Conservation (phyloP, 108 stramenopile genomes). For the Fistulifera pelliculosa region DNA sequence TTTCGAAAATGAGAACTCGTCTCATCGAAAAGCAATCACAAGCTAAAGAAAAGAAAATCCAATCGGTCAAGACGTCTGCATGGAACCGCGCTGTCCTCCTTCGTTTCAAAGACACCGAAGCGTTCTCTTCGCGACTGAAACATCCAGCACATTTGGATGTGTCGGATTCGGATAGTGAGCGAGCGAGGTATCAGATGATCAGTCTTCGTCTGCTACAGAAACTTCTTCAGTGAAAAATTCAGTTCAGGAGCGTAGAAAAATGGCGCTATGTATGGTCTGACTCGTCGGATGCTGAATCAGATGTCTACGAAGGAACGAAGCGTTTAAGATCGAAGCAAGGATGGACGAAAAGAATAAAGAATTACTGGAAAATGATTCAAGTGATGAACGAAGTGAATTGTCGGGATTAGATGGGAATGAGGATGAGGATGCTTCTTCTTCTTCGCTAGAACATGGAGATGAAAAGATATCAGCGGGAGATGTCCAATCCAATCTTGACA, state of each 20-base stretch:
- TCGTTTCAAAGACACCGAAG: conserved; percentile 27
- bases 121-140: not conserved
- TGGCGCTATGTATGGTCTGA: too few species aligned
- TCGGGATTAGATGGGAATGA: not conserved
- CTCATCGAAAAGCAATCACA: conserved; percentile 10
- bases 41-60: conserved; percentile 3
- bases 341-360: not conserved
- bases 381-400: not conserved
- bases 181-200: conserved; percentile 15
- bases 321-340: conserved; percentile 8
- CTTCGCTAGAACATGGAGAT: not conserved
- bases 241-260: not conserved
- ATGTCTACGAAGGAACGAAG: conserved; percentile 5
- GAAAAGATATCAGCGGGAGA: conserved; percentile 31
- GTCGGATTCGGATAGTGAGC: not conserved
- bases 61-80: conserved; percentile 8
- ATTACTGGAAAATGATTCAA: not conserved
- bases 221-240: conserved; percentile 1
- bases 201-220: too few species aligned
- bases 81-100: conserved; percentile 58
- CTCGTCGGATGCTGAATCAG: not conserved
- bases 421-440: not conserved
- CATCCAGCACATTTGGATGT: not conserved
- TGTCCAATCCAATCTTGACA: conserved; percentile 43
- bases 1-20: conserved; percentile 13